Evolutionary conservation across 805 yeast genomes (phyloP).

Genomic region (Barnettozyma salicaria): DNA sequence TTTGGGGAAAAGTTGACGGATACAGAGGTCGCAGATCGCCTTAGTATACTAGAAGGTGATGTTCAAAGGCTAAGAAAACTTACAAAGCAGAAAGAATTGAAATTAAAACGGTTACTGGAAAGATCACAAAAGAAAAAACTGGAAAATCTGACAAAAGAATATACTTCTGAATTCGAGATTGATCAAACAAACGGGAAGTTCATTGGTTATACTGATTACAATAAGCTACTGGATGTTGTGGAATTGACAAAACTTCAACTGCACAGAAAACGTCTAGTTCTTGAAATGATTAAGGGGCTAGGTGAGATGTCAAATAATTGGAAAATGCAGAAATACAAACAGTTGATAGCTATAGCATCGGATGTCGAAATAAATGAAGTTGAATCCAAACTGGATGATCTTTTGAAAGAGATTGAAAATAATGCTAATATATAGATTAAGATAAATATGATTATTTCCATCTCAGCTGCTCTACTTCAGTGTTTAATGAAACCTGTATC

Average conservation of each 20-base stretch:
- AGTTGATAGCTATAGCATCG: slow-evolving; percentile 62
- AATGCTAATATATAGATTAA: too few relatives aligned
- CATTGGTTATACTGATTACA: slow-evolving; percentile 8
- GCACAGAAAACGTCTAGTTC: slow-evolving; percentile 32
- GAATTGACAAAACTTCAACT: slow-evolving; percentile 40
- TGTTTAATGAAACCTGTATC: too few relatives aligned
- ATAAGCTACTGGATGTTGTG: slow-evolving; percentile 21
- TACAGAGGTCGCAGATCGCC: slow-evolving; percentile 9
- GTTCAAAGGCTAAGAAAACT: slow-evolving; percentile 18
- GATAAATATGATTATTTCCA: too few relatives aligned
- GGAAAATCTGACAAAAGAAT: slow-evolving; percentile 1
- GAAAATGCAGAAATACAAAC: slow-evolving; percentile 60
- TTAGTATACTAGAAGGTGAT: slow-evolving; percentile 16
- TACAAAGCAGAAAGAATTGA: slow-evolving; percentile 22
- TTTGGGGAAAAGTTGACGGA: slow-evolving; percentile 17
- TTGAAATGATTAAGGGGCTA: slow-evolving; percentile 28
- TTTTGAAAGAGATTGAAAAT: slow-evolving; percentile 31
- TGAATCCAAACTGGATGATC: slow-evolving; percentile 59
- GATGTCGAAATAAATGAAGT: slow-evolving; percentile 63
- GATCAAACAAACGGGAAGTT: background rate
- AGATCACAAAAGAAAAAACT: slow-evolving; percentile 27
- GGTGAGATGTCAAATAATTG: slow-evolving; percentile 29
- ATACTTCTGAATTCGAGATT: background rate
- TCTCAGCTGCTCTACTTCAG: too few relatives aligned
- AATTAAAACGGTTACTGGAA: slow-evolving; percentile 24